Conservation (phyloP, 176 grass and related monocot species). For the Phoenix dactylifera region DNA sequence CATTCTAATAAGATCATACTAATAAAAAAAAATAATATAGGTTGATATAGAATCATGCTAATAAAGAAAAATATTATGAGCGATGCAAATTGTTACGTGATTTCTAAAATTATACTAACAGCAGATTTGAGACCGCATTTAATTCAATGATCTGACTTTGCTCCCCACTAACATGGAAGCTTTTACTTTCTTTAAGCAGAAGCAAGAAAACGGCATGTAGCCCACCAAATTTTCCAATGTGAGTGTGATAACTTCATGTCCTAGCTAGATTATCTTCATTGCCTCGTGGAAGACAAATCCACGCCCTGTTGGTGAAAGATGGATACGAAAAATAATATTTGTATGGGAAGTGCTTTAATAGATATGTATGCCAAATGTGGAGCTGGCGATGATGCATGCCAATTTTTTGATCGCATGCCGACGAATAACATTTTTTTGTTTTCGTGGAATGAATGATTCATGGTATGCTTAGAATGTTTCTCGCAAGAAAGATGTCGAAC, state of each 20-base stretch:
- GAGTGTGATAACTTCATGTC: slow-evolving; percentile 67
- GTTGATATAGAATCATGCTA: no score
- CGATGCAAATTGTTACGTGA: no score
- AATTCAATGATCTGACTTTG: slow-evolving; percentile 75
- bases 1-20: no score
- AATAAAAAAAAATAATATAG: no score
- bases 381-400: slow-evolving; percentile 45
- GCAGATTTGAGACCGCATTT: slow-evolving; percentile 53
- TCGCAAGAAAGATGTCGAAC: slow-evolving; percentile 44
- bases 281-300: slow-evolving; percentile 67
- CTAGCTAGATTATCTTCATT: slow-evolving; percentile 40
- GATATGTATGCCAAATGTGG: slow-evolving; percentile 54
- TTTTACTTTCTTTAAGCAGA: slow-evolving; percentile 60
- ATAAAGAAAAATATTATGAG: no score
- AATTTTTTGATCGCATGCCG: slow-evolving; percentile 53
- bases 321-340: slow-evolving; percentile 61
- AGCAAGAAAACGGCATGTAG: slow-evolving; percentile 37
- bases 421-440: slow-evolving; percentile 67
- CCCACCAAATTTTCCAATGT: slow-evolving; percentile 72
- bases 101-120: no score
- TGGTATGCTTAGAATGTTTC: slow-evolving; percentile 70
- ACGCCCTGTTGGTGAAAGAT: slow-evolving; percentile 54
- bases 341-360: slow-evolving; percentile 60
- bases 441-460: slow-evolving; percentile 83
- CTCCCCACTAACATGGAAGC: slow-evolving; percentile 57